Percentiles rank a stretch among this genome's conserved stretches.
Evolutionary conservation across 164 flowering plant genomes (phyloP).

Genomic region (Aristolochia fimbriata): DNA sequence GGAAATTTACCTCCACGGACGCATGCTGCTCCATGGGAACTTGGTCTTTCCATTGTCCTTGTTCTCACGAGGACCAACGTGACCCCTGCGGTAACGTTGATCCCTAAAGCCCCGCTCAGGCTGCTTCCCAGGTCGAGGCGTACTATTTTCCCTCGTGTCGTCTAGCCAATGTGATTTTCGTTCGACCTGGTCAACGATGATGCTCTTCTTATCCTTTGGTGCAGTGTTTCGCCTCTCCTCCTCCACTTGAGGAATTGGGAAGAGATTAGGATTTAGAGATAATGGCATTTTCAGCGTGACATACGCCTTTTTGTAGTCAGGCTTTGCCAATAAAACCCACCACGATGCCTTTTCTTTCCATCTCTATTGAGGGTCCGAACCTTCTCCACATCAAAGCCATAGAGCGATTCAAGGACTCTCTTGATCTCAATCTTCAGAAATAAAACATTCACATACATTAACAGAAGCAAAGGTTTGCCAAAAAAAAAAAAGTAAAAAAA

Average conservation of each 20-base stretch:
- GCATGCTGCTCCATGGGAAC: constrained; percentile 17
- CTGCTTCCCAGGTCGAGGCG: not conserved
- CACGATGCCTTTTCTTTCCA: constrained; percentile 16
- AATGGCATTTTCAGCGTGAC: constrained; percentile 13
- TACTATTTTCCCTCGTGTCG: not conserved
- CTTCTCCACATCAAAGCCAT: constrained; percentile 15
- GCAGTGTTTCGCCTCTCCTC: constrained; percentile 9
- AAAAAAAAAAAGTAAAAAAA: not conserved
- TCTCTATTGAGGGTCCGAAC: constrained; percentile 15
- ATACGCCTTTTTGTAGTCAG: constrained; percentile 16
- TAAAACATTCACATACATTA: not conserved
- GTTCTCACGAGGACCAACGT: not conserved
- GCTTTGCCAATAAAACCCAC: constrained; percentile 15
- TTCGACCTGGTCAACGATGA: constrained; percentile 6
- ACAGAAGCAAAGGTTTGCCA: not conserved
- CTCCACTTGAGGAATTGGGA: constrained; percentile 8
- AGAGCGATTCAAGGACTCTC: constrained; percentile 12
- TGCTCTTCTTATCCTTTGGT: constrained; percentile 6
- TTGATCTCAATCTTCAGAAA: constrained; percentile 12
- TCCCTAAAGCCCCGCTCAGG: not conserved
- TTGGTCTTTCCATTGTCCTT: constrained; percentile 6
- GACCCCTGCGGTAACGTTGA: not conserved
- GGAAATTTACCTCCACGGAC: constrained; percentile 4
- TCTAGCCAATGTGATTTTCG: constrained; percentile 13
- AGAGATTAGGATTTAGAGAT: constrained; percentile 9